Percentiles rank a stretch among this genome's conserved stretches.
These are phyloP conservation scores for Hippophae tibetana DNA, from an alignment of 306 rosid genomes.

Conservation along the genomic window DNA sequence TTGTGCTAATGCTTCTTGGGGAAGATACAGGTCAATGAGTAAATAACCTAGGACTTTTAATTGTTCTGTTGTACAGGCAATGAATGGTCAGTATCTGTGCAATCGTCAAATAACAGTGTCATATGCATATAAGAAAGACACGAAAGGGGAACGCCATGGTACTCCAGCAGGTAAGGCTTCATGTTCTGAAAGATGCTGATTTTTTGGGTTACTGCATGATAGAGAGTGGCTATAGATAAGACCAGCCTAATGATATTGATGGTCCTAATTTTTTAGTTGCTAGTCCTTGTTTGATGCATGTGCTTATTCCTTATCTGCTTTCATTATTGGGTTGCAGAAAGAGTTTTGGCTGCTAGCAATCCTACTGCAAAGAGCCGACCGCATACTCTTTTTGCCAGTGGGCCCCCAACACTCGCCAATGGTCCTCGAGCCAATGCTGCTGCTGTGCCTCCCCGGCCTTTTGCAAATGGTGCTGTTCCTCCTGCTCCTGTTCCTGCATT, in stretches of 20 bases:
- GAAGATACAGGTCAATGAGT: neutral
- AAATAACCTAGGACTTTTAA: neutral
- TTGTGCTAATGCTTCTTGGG: neutral
- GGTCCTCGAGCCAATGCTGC: slow-evolving; percentile 60
- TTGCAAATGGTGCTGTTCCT: slow-evolving; percentile 53
- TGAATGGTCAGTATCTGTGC: slow-evolving; percentile 97
- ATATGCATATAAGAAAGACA: slow-evolving; percentile 95
- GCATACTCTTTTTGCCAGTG: slow-evolving; percentile 87
- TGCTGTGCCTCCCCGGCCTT: slow-evolving; percentile 78
- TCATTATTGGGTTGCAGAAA: slow-evolving; percentile 41
- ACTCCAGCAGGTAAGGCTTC: slow-evolving; percentile 80
- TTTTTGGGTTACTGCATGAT: neutral
- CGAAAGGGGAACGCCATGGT: slow-evolving; percentile 96
- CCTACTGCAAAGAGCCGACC: slow-evolving; percentile 91
- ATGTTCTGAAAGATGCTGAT: slow-evolving; percentile 8
- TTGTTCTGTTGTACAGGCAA: slow-evolving; percentile 48
- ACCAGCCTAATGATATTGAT: neutral
- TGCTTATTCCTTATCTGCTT: slow-evolving; percentile 2
- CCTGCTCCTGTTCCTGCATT: slow-evolving; percentile 45
- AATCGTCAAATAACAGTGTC: slow-evolving; percentile 97
- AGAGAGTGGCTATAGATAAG: neutral
- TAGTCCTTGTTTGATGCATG: neutral
- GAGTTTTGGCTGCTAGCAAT: slow-evolving; percentile 97
- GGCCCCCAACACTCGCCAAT: slow-evolving; percentile 73
- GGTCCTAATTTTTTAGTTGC: neutral